Evolutionary conservation across 73 alveolate genomes (phyloP).

Genomic region (Paramecium biaurelia): DNA sequence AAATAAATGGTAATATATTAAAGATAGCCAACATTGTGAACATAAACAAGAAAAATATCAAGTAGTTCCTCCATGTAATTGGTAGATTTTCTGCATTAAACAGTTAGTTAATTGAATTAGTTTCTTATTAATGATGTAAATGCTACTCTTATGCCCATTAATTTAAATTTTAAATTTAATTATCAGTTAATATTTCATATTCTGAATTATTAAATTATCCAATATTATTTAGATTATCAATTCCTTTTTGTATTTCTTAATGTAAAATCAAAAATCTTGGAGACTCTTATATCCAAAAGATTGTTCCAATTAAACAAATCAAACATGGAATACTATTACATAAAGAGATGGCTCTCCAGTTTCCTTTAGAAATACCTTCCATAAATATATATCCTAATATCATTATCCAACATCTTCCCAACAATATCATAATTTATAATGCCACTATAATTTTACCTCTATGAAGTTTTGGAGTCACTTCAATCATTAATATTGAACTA

Average conservation of each 20-base stretch:
- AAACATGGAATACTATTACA: constrained; percentile 34
- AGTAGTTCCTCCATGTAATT: constrained; percentile 36
- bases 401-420: constrained; percentile 39
- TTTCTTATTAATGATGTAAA: background rate
- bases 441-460: constrained; percentile 36
- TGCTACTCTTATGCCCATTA: background rate
- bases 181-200: background rate
- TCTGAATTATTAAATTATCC: background rate
- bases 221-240: background rate
- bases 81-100: background rate
- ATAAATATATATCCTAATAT: constrained; percentile 3
- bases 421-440: background rate
- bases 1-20: constrained; percentile 8
- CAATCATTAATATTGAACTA: constrained; percentile 46
- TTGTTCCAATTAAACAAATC: background rate
- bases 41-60: background rate
- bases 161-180: background rate
- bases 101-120: background rate
- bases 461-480: constrained; percentile 33
- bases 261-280: constrained; percentile 33
- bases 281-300: constrained; percentile 34
- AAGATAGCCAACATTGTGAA: constrained; percentile 16
- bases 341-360: constrained; percentile 61
- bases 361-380: constrained; percentile 46
- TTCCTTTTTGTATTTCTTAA: constrained; percentile 18